phyloP scores from a whole-genome alignment of 352 stramenopile genomes.

The Stephanocyclus meneghinianus region DNA sequence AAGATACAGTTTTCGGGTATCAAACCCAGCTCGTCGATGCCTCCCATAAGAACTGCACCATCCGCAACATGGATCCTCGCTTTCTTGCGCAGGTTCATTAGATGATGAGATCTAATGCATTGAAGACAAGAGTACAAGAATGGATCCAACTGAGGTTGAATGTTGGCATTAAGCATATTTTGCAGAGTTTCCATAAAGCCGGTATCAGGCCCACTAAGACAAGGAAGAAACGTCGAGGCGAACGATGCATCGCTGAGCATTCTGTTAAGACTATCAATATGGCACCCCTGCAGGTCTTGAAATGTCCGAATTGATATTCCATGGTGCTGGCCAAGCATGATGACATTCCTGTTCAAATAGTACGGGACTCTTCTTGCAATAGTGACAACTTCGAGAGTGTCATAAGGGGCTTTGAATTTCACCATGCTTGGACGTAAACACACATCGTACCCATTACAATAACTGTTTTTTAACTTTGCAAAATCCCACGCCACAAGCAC shows the following conservation, averaged over 20 bases:
- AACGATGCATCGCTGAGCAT: constrained; percentile 22
- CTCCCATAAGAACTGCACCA: constrained; percentile 34
- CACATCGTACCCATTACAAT: constrained; percentile 18
- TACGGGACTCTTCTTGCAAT: constrained; percentile 35
- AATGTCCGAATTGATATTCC: constrained; percentile 18
- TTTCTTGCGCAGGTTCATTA: constrained; percentile 33
- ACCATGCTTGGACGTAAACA: constrained; percentile 30
- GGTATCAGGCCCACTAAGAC: constrained; percentile 28
- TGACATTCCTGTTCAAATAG: constrained; percentile 40
- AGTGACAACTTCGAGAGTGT: constrained; percentile 21
- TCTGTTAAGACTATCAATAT: constrained; percentile 24
- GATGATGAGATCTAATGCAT: constrained; percentile 29
- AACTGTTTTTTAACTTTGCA: neutral
- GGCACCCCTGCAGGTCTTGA: constrained; percentile 12
- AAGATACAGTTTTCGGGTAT: constrained; percentile 33
- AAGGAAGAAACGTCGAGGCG: constrained; percentile 10
- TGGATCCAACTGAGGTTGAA: constrained; percentile 22
- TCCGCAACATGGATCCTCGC: constrained; percentile 27
- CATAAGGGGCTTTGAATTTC: constrained; percentile 36
- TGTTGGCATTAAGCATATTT: constrained; percentile 18
- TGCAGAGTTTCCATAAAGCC: constrained; percentile 11
- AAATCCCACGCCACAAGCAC: constrained; percentile 30
- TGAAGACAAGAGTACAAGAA: constrained; percentile 36
- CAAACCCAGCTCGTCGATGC: constrained; percentile 29
- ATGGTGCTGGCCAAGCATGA: constrained; percentile 19